These are phyloP conservation scores for Lepiota venenata DNA, from an alignment of 768 basidiomycete species.

Conservation along the genomic window DNA sequence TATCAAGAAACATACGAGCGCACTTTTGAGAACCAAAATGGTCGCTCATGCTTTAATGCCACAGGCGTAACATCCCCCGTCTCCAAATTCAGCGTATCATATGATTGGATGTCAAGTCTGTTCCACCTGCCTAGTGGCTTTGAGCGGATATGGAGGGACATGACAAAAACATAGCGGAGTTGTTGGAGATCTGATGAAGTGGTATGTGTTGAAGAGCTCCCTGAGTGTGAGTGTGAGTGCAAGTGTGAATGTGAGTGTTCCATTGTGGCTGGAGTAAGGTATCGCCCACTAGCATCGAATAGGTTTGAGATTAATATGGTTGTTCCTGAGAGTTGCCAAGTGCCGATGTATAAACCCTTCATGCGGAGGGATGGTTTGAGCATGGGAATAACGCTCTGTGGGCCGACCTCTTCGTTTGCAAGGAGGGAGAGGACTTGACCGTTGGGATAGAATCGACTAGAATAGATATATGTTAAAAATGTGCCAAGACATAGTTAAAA, in stretches of 20 bases:
- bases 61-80: constrained; percentile 71
- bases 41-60: constrained; percentile 75
- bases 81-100: constrained; percentile 73
- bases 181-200: constrained; percentile 21
- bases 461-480: background rate
- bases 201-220: too few species aligned
- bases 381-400: constrained; percentile 69
- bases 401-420: constrained; percentile 72
- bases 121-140: constrained; percentile 86
- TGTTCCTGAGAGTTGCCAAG: constrained; percentile 65
- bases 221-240: constrained; percentile 4
- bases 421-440: constrained; percentile 85
- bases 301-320: constrained; percentile 63
- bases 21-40: constrained; percentile 96
- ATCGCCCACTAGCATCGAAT: constrained; percentile 48
- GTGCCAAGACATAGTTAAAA: background rate
- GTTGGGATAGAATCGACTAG: constrained; percentile 82
- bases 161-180: constrained; percentile 65
- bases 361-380: constrained; percentile 75
- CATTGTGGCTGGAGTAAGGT: constrained; percentile 15
- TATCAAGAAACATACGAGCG: constrained; percentile 47
- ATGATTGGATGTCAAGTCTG: constrained; percentile 68
- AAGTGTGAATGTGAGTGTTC: constrained; percentile 1
- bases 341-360: constrained; percentile 77
- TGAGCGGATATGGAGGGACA: constrained; percentile 68